These are phyloP conservation scores for Dysphania ambrosioides DNA, from an alignment of 148 eudicot species.

Conservation along the genomic window DNA sequence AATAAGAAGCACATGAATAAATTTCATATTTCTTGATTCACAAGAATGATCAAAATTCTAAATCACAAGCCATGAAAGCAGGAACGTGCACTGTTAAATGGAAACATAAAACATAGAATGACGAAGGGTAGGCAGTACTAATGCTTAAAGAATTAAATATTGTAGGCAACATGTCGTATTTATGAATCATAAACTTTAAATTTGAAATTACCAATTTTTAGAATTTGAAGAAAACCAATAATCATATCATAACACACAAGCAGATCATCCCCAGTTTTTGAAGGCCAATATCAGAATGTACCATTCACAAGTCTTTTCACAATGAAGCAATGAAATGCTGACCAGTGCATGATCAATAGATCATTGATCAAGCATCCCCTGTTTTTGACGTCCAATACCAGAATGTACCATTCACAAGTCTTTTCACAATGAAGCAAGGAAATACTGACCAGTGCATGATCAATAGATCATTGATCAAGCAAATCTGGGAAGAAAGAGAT, in stretches of 20 bases:
- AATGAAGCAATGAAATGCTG: background rate
- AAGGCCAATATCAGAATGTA: background rate
- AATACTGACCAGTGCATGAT: background rate
- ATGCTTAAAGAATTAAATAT: background rate
- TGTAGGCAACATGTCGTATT: background rate
- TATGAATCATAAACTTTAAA: background rate
- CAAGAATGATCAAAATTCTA: background rate
- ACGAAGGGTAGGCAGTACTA: conserved; percentile 2
- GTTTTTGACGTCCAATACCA: background rate
- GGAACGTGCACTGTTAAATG: background rate
- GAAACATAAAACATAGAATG: background rate
- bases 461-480: too few species aligned
- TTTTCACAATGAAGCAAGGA: background rate
- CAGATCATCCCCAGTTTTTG: background rate
- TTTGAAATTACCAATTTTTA: background rate
- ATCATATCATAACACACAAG: background rate
- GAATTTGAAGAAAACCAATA: background rate
- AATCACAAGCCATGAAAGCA: conserved; percentile 4
- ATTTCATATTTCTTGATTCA: background rate
- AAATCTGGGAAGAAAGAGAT: background rate
- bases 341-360: background rate
- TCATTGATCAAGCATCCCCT: background rate
- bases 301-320: background rate
- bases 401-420: background rate
- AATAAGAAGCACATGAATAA: background rate